Evolutionary conservation across 2,329 filamentous ascomycete species (phyloP).

Genomic region (Colletotrichum sp.): DNA sequence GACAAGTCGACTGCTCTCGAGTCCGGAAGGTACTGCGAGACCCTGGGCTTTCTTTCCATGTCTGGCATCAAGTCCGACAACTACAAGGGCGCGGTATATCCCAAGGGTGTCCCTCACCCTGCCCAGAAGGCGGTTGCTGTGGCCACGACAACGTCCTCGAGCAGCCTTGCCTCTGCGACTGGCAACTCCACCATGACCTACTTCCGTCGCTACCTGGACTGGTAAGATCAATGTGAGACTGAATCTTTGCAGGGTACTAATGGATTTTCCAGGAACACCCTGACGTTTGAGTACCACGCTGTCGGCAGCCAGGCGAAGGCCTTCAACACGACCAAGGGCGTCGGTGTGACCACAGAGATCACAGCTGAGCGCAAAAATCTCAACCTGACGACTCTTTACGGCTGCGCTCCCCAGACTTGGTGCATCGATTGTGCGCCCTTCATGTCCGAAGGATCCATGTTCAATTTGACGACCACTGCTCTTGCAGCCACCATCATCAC

Average conservation of each 20-base stretch:
- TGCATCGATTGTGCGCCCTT: slow-evolving; percentile 63
- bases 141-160: not conserved
- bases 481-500: slow-evolving; percentile 47
- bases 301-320: slow-evolving; percentile 43
- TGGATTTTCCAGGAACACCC: not conserved
- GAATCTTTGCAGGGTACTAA: accelerated
- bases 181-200: slow-evolving; percentile 45
- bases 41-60: slow-evolving; percentile 70
- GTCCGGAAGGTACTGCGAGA: slow-evolving; percentile 72
- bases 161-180: not conserved
- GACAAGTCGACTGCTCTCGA: slow-evolving; percentile 65
- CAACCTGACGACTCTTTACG: slow-evolving; percentile 61
- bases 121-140: slow-evolving; percentile 38
- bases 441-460: slow-evolving; percentile 26
- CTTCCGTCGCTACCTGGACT: slow-evolving; percentile 70
- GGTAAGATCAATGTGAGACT: slow-evolving; percentile 59
- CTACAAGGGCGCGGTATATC: slow-evolving; percentile 38
- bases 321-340: slow-evolving; percentile 38
- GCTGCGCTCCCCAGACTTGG: slow-evolving; percentile 65
- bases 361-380: slow-evolving; percentile 54
- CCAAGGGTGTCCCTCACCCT: slow-evolving; percentile 41
- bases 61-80: slow-evolving; percentile 58
- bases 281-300: slow-evolving; percentile 65
- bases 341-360: slow-evolving; percentile 56
- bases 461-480: not conserved